A percentile compares a stretch with the other conserved stretches of the same genome.
Evolutionary conservation across 1,139 yeast genomes (phyloP).

Genomic region (Blastobotrys elegans): DNA sequence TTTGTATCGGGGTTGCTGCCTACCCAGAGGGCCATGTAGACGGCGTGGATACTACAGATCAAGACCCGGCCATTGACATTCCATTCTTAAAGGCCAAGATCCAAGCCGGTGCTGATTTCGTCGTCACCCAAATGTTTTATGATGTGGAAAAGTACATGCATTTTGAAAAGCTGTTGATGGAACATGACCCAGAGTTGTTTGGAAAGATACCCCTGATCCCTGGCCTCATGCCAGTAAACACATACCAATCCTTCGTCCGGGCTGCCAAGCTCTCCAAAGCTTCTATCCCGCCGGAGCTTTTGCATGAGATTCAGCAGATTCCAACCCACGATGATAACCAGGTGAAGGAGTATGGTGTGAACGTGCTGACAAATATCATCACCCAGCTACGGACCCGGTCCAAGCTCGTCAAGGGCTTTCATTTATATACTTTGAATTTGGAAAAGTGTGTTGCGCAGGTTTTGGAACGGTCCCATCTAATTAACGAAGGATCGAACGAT

Average conservation of each 20-base stretch:
- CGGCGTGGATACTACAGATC: slow-evolving; percentile 58
- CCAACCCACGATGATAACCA: slow-evolving; percentile 74
- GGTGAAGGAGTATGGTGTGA: slow-evolving; percentile 80
- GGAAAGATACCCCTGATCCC: slow-evolving; percentile 65
- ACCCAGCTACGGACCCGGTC: slow-evolving; percentile 29
- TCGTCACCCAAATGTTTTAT: slow-evolving; percentile 82
- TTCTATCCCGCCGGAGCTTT: slow-evolving; percentile 57
- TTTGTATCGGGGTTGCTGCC: slow-evolving; percentile 88
- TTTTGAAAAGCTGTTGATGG: slow-evolving; percentile 45
- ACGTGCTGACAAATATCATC: slow-evolving; percentile 61
- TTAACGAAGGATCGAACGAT: slow-evolving; percentile 22
- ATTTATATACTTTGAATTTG: slow-evolving; percentile 82
- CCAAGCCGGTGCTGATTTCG: slow-evolving; percentile 91
- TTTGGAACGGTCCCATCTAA: slow-evolving; percentile 48
- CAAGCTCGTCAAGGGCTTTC: slow-evolving; percentile 69
- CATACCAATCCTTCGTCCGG: slow-evolving; percentile 77
- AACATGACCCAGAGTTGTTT: slow-evolving; percentile 42
- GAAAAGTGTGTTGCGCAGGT: slow-evolving; percentile 89
- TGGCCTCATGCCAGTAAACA: slow-evolving; percentile 95
- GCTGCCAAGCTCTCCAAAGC: slow-evolving; percentile 92
- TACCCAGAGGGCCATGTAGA: slow-evolving; percentile 94
- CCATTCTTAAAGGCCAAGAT: slow-evolving; percentile 78
- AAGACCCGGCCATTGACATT: slow-evolving; percentile 59
- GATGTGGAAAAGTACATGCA: slow-evolving; percentile 53
- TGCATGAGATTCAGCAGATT: slow-evolving; percentile 50